Evolutionary conservation across 202 grass and related monocot genomes (phyloP).

Genomic region (Digitaria exilis): DNA sequence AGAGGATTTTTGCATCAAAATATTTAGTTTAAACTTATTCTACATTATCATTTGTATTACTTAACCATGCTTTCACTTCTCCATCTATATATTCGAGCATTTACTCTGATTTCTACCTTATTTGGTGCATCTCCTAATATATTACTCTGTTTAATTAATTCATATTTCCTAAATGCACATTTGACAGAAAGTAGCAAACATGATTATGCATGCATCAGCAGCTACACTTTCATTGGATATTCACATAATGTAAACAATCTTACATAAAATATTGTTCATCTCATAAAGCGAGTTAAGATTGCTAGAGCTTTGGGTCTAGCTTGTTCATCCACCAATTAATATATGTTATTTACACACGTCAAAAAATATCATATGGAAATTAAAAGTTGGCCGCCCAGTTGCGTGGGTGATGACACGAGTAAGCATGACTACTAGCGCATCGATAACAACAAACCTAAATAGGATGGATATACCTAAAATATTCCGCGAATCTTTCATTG

Average conservation of each 20-base stretch:
- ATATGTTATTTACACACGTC: constrained; percentile 3
- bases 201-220: neutral
- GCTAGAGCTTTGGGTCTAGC: neutral
- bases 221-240: neutral
- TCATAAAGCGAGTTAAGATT: neutral
- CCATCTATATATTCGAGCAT: neutral
- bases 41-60: neutral
- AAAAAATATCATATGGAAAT: constrained; percentile 11
- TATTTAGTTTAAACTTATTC: neutral
- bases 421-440: neutral
- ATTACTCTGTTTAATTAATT: neutral
- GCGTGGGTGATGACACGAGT: neutral
- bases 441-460: neutral
- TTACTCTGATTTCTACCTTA: neutral
- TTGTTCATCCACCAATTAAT: neutral
- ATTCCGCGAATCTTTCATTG: neutral
- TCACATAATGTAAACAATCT: neutral
- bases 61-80: neutral
- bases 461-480: neutral
- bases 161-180: neutral
- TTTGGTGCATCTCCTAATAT: neutral
- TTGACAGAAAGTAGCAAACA: neutral
- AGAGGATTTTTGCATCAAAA: neutral
- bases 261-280: constrained; percentile 3
- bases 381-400: constrained; percentile 2